Evolutionary conservation across 2,329 filamentous ascomycete genomes (phyloP).

Genomic region (Waltergamsia citrina): DNA sequence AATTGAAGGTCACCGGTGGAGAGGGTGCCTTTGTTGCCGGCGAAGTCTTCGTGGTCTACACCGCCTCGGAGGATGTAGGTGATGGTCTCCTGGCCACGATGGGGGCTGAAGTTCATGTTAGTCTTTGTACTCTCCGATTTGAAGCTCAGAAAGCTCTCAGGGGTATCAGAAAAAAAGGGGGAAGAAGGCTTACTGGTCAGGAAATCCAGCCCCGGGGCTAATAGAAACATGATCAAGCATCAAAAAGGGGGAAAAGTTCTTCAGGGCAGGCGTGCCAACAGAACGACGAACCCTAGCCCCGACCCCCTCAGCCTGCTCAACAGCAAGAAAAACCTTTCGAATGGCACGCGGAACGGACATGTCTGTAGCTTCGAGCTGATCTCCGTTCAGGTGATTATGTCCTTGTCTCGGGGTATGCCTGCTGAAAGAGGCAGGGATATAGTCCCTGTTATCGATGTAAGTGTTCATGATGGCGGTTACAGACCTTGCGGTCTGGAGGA

Average conservation of each 20-base stretch:
- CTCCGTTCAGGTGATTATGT: constrained; percentile 1
- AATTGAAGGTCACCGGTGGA: constrained; percentile 87
- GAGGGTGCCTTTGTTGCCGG: constrained; percentile 76
- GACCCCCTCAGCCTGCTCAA: constrained; percentile 80
- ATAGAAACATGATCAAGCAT: constrained; percentile 94
- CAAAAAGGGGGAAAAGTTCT: constrained; percentile 84
- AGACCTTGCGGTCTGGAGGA: constrained; percentile 10
- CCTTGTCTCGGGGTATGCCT: background rate
- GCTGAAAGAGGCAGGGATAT: background rate
- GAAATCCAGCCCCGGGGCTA: constrained; percentile 74
- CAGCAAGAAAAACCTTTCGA: constrained; percentile 71
- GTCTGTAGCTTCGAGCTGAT: constrained; percentile 17
- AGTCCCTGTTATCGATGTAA: background rate
- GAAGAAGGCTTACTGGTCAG: constrained; percentile 53
- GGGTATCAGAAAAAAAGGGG: background rate
- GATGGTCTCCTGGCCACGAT: constrained; percentile 76
- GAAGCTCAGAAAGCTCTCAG: background rate
- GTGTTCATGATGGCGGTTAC: constrained; percentile 10
- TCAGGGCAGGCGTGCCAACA: constrained; percentile 73
- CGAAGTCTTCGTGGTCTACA: constrained; percentile 88
- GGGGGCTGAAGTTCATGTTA: constrained; percentile 27
- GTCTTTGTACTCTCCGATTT: background rate
- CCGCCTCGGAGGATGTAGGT: constrained; percentile 82
- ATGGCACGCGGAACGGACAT: constrained; percentile 69
- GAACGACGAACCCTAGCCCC: constrained; percentile 81